A percentile compares a stretch with the other conserved stretches of the same genome.
These are phyloP conservation scores for Vicia faba DNA, from an alignment of 306 rosid species.

Conservation along the genomic window DNA sequence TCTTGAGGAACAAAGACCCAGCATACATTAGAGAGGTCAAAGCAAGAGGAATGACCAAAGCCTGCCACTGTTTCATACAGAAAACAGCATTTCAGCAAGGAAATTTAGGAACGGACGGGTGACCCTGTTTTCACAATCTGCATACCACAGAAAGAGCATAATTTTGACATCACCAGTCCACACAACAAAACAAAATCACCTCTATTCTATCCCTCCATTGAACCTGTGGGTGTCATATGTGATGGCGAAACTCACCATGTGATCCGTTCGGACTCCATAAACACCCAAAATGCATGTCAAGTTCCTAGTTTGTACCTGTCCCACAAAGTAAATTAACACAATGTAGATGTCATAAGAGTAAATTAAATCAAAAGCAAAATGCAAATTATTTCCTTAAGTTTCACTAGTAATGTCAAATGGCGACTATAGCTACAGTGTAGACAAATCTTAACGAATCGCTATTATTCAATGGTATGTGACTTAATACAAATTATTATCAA, in stretches of 20 bases:
- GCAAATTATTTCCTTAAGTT: background rate
- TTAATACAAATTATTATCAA: background rate
- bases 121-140: conserved; percentile 54
- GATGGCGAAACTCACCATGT: conserved; percentile 62
- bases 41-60: conserved; percentile 69
- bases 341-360: conserved; percentile 1
- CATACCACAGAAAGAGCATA: conserved; percentile 46
- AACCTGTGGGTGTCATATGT: background rate
- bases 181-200: conserved; percentile 17
- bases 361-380: background rate
- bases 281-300: conserved; percentile 46
- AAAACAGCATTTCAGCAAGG: conserved; percentile 64
- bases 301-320: conserved; percentile 59
- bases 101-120: conserved; percentile 54
- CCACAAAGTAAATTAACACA: conserved; percentile 32
- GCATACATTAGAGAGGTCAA: conserved; percentile 83
- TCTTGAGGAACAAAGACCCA: conserved; percentile 74
- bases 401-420: background rate
- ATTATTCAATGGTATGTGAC: background rate
- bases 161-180: conserved; percentile 47
- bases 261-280: conserved; percentile 78
- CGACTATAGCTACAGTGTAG: background rate
- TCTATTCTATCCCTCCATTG: conserved; percentile 19
- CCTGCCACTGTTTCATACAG: conserved; percentile 96
- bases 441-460: too few relatives aligned